These are phyloP conservation scores for Blastocystis sp. DNA, from an alignment of 352 stramenopile species.

Conservation along the genomic window DNA sequence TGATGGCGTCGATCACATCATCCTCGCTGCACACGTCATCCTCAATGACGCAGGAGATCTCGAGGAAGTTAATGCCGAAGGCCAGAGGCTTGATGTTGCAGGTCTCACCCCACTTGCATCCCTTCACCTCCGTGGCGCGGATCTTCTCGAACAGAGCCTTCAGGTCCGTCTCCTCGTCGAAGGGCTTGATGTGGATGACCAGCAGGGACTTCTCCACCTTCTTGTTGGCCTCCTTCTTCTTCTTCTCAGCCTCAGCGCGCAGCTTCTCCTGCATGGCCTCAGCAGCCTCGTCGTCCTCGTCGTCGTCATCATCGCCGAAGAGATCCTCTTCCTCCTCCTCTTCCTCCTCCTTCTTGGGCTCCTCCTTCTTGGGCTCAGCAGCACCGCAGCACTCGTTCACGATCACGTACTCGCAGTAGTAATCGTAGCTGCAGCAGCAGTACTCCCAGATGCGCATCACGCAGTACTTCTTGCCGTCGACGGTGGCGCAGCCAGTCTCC, in stretches of 20 bases:
- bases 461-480: slow-evolving; percentile 57
- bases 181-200: no score
- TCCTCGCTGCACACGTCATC: no score
- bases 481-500: slow-evolving; percentile 15
- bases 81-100: no score
- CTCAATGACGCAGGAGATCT: no score
- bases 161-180: no score
- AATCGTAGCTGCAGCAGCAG: slow-evolving; percentile 30
- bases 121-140: no score
- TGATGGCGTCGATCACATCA: no score
- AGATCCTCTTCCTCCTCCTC: slow-evolving; percentile 8
- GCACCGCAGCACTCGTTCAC: slow-evolving; percentile 4
- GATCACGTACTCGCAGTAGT: slow-evolving; percentile 12
- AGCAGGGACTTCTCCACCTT: no score
- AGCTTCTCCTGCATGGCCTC: slow-evolving; percentile 56
- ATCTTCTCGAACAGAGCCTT: no score
- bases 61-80: no score
- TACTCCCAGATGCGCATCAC: slow-evolving; percentile 63
- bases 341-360: slow-evolving; percentile 59
- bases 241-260: slow-evolving; percentile 66
- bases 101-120: no score
- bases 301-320: slow-evolving; percentile 58
- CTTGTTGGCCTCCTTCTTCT: slow-evolving; percentile 9
- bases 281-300: slow-evolving; percentile 17
- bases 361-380: slow-evolving; percentile 33